A percentile compares a stretch with the other conserved stretches of the same genome.
phyloP scores from a whole-genome alignment of 352 stramenopile genomes.

The Phytophthora agathidicida region DNA sequence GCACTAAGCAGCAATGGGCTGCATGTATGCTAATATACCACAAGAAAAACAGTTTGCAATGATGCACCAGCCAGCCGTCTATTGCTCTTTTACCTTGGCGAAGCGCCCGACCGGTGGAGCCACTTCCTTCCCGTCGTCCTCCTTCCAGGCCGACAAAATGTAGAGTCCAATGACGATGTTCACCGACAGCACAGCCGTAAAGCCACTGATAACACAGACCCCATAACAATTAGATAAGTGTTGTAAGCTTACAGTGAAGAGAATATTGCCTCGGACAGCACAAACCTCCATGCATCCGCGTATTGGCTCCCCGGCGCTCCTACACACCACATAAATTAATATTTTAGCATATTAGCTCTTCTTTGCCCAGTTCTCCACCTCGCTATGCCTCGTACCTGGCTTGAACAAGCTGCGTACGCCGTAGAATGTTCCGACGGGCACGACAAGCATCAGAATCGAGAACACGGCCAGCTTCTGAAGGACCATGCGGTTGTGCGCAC shows the following conservation, averaged over 20 bases:
- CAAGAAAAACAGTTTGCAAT: too few species aligned
- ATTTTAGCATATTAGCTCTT: too few species aligned
- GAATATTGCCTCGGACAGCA: too few species aligned
- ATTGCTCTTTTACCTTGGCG: constrained; percentile 56
- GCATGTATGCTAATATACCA: constrained; percentile 9
- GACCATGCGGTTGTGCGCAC: constrained; percentile 73
- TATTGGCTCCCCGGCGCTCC: constrained; percentile 38
- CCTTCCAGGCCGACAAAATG: constrained; percentile 72
- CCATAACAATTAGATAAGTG: not conserved
- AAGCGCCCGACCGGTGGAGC: constrained; percentile 67
- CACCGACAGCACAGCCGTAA: constrained; percentile 70
- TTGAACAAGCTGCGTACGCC: constrained; percentile 54
- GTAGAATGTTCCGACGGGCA: constrained; percentile 74
- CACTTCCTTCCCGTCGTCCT: constrained; percentile 59
- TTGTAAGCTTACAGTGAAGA: too few species aligned
- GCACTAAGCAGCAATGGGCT: constrained; percentile 34
- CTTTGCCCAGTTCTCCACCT: not conserved
- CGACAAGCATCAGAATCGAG: constrained; percentile 68
- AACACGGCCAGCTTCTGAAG: constrained; percentile 77
- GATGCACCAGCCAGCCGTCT: constrained; percentile 4
- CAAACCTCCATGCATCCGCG: constrained; percentile 74
- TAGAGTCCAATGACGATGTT: constrained; percentile 85
- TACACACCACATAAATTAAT: constrained; percentile 9
- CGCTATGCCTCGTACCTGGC: constrained; percentile 32
- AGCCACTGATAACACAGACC: constrained; percentile 52